Percentiles rank a stretch among this genome's conserved stretches.
phyloP scores from a whole-genome alignment of 768 basidiomycete genomes.

The Tremella mesenterica region DNA sequence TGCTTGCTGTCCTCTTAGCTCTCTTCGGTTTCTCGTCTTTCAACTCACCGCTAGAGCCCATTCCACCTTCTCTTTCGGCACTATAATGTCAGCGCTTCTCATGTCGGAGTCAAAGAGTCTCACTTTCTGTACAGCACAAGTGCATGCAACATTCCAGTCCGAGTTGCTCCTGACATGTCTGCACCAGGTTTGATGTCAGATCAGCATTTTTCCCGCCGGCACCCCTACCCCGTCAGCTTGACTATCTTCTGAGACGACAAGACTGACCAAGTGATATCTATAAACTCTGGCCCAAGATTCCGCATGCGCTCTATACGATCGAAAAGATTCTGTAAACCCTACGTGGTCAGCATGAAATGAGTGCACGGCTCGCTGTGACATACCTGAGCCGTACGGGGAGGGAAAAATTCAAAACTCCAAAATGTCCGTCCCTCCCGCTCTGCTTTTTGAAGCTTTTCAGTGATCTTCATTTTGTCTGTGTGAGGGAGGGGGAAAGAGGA shows the following conservation, averaged over 20 bases:
- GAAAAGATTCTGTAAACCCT: constrained; percentile 90
- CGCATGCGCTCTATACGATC: constrained; percentile 99
- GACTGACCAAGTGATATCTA: constrained; percentile 85
- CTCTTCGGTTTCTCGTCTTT: constrained; percentile 5
- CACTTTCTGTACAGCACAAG: constrained; percentile 87
- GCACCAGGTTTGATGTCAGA: constrained; percentile 84
- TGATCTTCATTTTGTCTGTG: constrained; percentile 68
- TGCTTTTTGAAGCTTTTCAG: constrained; percentile 81
- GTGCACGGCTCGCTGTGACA: constrained; percentile 6
- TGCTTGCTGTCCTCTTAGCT: constrained; percentile 57
- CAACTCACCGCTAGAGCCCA: constrained; percentile 67
- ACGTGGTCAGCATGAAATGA: not conserved
- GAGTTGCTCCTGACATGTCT: constrained; percentile 83
- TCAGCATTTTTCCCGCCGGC: constrained; percentile 94
- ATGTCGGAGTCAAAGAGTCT: constrained; percentile 6
- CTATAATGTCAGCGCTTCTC: constrained; percentile 10
- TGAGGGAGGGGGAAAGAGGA: not conserved
- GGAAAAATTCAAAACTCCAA: constrained; percentile 99
- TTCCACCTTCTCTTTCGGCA: constrained; percentile 94
- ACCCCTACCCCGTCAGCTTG: constrained; percentile 55
- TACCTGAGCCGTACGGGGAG: constrained; percentile 88
- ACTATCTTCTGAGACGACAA: not conserved
- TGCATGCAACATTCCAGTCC: constrained; percentile 98
- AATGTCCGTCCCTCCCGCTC: constrained; percentile 76
- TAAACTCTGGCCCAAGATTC: constrained; percentile 86